Evolutionary conservation across 2,329 filamentous ascomycete genomes (phyloP), one percentile per base, ranked within the genome.

Genomic region (Biscogniauxia sp.): DNA sequence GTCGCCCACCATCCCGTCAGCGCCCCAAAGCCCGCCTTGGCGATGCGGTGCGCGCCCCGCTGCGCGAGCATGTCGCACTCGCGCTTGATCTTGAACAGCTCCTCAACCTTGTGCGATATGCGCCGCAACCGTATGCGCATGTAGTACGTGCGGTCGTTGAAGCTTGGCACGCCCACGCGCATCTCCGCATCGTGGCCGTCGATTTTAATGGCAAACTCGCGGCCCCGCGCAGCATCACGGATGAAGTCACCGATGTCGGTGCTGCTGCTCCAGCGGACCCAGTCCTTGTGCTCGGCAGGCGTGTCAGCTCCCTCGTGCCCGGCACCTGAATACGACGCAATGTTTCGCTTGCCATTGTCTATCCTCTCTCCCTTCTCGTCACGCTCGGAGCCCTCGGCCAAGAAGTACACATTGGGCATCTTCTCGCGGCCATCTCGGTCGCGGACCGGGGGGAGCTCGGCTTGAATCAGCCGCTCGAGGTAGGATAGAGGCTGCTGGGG

Each of bases 161-260:
- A 97, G 53, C 88, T 92, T 0, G 93, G 93, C 9, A 97, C 93
- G 0, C 86, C 88, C 6, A 97, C 88, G 17, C 87, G 84, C 66
- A 97, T 88, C 67, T 92, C 86, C 15, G 76, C 66, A 11, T 74
- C 65, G 59, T 80, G 77, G 0, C 91, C 91, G 72, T 96, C 90
- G 59, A 97, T 91, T 57, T 89, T 86, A 51, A 97, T 87, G 2
- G 89, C 87, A 71, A 97, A 97, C 71, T 96, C 92, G 58, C 91
- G 87, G 0, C 91, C 91, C 2, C 91, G 82, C 0, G 93, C 91
- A 0, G 93, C 93, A 72, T 97, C 93, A 8, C 92, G 87, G 66
- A 97, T 95, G 71, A 97, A 97, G 76, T 97, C 93, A 9, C 93
- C 93, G 32, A 97, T 90, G 73, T 97, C 93, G 0, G 93, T 97